A percentile compares a stretch with the other conserved stretches of the same genome.
Evolutionary conservation across 2,329 filamentous ascomycete genomes (phyloP).

Genomic region (Pseudonectria buxi): DNA sequence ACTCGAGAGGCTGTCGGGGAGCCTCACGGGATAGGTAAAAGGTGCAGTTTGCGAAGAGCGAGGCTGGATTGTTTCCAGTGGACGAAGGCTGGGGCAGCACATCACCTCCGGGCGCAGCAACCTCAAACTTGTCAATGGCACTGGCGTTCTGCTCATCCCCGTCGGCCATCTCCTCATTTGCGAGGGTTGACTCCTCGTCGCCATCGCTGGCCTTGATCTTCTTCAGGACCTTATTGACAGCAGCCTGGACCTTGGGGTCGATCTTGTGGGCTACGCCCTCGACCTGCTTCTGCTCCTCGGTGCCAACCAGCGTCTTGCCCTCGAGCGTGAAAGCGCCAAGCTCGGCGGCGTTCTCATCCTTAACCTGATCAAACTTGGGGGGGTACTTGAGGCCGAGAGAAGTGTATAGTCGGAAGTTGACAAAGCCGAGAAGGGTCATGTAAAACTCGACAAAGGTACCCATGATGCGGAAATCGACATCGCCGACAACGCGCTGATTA

Average conservation of each 20-base stretch:
- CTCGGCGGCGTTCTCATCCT: slow-evolving; percentile 85
- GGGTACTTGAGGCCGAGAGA: slow-evolving; percentile 89
- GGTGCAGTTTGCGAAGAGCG: slow-evolving; percentile 82
- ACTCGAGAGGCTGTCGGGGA: slow-evolving; percentile 82
- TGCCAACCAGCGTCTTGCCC: slow-evolving; percentile 55
- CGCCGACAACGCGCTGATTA: slow-evolving; percentile 86
- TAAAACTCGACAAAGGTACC: slow-evolving; percentile 99
- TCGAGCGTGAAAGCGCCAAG: slow-evolving; percentile 87
- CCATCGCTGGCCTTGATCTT: slow-evolving; percentile 54
- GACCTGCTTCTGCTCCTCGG: slow-evolving; percentile 47
- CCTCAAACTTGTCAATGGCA: slow-evolving; percentile 86
- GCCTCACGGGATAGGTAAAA: slow-evolving; percentile 93
- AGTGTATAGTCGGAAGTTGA: slow-evolving; percentile 94
- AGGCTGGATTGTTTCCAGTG: slow-evolving; percentile 58
- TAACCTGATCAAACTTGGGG: slow-evolving; percentile 81
- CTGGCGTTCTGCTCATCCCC: slow-evolving; percentile 46
- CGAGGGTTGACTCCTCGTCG: slow-evolving; percentile 35
- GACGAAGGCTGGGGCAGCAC: slow-evolving; percentile 71
- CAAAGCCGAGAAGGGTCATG: slow-evolving; percentile 88
- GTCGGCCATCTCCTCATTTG: slow-evolving; percentile 34
- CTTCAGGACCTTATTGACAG: slow-evolving; percentile 62
- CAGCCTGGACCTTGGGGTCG: slow-evolving; percentile 56
- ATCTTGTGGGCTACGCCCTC: slow-evolving; percentile 42
- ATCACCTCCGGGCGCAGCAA: slow-evolving; percentile 77
- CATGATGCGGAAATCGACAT: slow-evolving; percentile 99